These are phyloP conservation scores for Sugiyamaella sp. DNA, from an alignment of 1,139 yeast species.

Conservation along the genomic window DNA sequence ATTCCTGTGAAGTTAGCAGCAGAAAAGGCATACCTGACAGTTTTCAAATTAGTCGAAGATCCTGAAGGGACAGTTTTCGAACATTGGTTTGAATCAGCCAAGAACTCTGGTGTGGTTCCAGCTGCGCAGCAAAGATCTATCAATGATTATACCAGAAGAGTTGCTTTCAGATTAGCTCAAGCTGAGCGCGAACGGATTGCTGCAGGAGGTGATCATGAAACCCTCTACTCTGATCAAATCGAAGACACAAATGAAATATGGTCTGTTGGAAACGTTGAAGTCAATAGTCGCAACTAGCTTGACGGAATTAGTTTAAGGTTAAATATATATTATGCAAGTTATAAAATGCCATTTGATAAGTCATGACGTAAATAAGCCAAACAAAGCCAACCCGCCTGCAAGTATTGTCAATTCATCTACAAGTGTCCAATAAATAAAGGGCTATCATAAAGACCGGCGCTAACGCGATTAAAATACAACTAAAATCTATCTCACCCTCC, in stretches of 20 bases:
- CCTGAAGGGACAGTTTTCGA: conserved; percentile 57
- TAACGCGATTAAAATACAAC: background rate
- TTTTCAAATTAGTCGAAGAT: conserved; percentile 74
- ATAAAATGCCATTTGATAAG: background rate
- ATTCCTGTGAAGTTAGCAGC: conserved; percentile 95
- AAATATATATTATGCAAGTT: background rate
- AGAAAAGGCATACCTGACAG: conserved; percentile 81
- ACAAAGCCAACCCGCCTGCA: too few species aligned
- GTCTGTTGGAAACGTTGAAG: conserved; percentile 23
- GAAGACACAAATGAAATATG: conserved; percentile 81
- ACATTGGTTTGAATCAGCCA: conserved; percentile 54
- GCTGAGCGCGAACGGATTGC: conserved; percentile 85
- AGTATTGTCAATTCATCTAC: too few species aligned
- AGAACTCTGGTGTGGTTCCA: conserved; percentile 30
- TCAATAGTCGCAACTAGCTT: conserved; percentile 13
- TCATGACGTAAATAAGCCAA: too few species aligned
- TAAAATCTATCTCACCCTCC: background rate
- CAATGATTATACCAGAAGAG: conserved; percentile 86
- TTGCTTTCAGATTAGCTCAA: conserved; percentile 76
- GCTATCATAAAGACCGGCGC: too few species aligned
- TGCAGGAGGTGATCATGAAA: conserved; percentile 90
- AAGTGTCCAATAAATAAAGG: too few species aligned
- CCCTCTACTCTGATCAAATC: conserved; percentile 78
- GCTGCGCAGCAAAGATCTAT: conserved; percentile 68
- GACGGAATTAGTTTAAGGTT: background rate